phyloP scores from a whole-genome alignment of 2,329 filamentous ascomycete species.

The Curvularia sp. region DNA sequence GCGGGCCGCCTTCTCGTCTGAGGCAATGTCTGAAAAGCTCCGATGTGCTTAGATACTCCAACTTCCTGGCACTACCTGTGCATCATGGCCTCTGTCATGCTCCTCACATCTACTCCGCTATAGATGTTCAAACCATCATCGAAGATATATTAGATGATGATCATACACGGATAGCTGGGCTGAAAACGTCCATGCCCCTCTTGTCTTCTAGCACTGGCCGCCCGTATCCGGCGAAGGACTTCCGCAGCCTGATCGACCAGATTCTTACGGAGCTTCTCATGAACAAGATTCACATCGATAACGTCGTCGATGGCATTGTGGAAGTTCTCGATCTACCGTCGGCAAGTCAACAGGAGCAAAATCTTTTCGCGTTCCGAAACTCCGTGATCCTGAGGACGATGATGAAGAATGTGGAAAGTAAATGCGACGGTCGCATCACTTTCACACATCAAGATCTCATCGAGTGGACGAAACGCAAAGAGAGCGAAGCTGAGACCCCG shows the following conservation, averaged over 20 bases:
- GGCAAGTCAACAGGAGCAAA: not conserved
- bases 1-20: not conserved
- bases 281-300: slow-evolving; percentile 7
- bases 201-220: not conserved
- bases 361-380: not conserved
- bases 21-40: slow-evolving; percentile 2
- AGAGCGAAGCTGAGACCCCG: not conserved
- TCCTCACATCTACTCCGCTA: slow-evolving; percentile 5
- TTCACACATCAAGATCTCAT: slow-evolving; percentile 1
- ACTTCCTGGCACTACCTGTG: not conserved
- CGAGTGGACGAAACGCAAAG: slow-evolving; percentile 3
- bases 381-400: not conserved
- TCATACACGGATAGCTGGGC: not conserved
- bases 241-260: slow-evolving; percentile 2
- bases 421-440: not conserved
- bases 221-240: slow-evolving; percentile 1
- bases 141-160: slow-evolving; percentile 3
- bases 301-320: not conserved
- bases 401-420: slow-evolving; percentile 3
- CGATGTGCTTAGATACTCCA: not conserved
- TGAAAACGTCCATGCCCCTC: not conserved
- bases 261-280: not conserved
- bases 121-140: not conserved
- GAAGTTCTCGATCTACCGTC: not conserved
- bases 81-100: slow-evolving; percentile 4